Evolutionary conservation across 2,329 filamentous ascomycete genomes (phyloP), one percentile per base, ranked within the genome.

Genomic region (Penicillium sp.): DNA sequence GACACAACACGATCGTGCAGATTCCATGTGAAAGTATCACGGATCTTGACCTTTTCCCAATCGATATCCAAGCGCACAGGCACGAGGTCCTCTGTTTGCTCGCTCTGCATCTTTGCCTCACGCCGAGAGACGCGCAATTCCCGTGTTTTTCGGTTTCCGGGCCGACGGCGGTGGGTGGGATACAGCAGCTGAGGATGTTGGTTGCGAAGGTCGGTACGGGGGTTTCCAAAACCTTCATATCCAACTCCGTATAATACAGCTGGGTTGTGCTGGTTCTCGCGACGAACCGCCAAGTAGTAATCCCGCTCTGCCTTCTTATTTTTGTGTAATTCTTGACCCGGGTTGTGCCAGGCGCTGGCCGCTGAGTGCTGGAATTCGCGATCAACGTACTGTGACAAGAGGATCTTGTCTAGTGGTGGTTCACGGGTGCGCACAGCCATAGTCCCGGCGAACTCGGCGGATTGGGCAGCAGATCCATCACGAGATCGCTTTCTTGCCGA

Each of bases 11-110:
- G 88, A 71, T 99, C 94, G 76, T 97, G 91, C 34, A 97, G 81
- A 73, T 99, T 99, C 92, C 93, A 99, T 3, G 94, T 97, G 64
- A 99, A 97, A 1, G 94, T 97, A 74, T 99, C 94, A 71, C 94
- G 89, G 57, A 99, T 81, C 75, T 94, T 94, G 65, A 97, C 85
- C 77, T 96, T 96, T 63, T 97, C 93, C 83, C 90, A 90, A 68
- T 99, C 94, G 47, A 97, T 90, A 66, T 99, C 94, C 51, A 99
- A 77, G 45, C 94, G 86, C 61, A 99, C 84, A 2, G 94, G 94
- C 1, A 97, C 90, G 50, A 99, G 79, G 69, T 97, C 91, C 72
- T 99, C 94, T 49, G 91, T 82, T 69, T 93, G 89, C 64, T 97
- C 93, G 22, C 91, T 91, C 77, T 97, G 94, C 63, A 87, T 85